Evolutionary conservation across 305 asterid species (phyloP), one percentile per base, ranked within the genome.

Genomic region (Fraxinus sp.): DNA sequence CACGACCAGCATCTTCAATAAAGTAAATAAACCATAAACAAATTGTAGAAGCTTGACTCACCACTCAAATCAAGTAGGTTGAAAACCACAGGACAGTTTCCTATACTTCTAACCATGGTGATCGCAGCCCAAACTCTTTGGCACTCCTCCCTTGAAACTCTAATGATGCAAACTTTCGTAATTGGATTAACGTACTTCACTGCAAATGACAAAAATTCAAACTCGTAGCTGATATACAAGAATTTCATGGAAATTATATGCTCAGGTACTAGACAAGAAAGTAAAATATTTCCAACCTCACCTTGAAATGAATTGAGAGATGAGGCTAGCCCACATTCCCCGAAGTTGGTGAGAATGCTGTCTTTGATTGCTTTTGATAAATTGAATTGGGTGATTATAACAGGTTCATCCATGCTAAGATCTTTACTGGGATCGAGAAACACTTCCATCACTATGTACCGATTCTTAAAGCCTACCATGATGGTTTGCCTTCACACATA

Each of bases 391-490:
- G 95, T 93, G 80, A 96, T 88, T 75, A 90, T 90, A 75, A 96
- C 86, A 46, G 98, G 98, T 13, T 94, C 98, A 77, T 89, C 91
- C 72, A 82, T 81, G 7, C 87, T 75, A 46, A 84, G 77, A 37
- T 90, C 97, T 88, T 91, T 96, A 79, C 90, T 88, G 22, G 97
- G 99, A 86, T 94, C 97, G 77, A 96, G 26, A 88, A 92, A 88
- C 62, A 96, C 95, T 89, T 93, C 98, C 95, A 93, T 89, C 78
- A 93, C 90, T 91, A 91, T 77, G 90, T 94, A 96, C 83, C 99
- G 89, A 81, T 94, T 96, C 91, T 92, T 93, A 81, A 96, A 96
- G 14, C 94, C 98, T 77, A 96, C 98, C 99, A 96, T 94, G 81
- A 80, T 74, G 85, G 43, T 79, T 85, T 84, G 82, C 87, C 94